A percentile compares a stretch with the other conserved stretches of the same genome.
These are phyloP conservation scores for Eucalyptus decipiens DNA, from an alignment of 345 rosid species.

Conservation along the genomic window DNA sequence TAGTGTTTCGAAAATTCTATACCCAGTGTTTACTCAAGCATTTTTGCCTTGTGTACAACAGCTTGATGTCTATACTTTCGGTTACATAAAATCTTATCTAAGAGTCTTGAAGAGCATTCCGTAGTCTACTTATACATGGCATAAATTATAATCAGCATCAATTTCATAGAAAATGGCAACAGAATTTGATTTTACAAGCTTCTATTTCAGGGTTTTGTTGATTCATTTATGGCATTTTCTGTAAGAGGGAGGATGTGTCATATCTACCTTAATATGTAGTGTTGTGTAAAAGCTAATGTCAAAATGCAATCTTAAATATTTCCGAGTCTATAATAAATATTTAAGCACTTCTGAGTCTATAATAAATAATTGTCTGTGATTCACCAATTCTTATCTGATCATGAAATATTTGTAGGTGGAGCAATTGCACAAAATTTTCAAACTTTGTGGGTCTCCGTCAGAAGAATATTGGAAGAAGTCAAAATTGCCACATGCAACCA, in stretches of 20 bases:
- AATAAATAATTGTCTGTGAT: background rate
- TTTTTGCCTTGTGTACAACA: background rate
- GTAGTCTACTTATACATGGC: background rate
- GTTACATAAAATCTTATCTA: background rate
- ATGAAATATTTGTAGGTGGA: constrained; percentile 23
- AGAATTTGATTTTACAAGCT: background rate
- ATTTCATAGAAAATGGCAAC: background rate
- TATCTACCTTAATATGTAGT: background rate
- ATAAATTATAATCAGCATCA: background rate
- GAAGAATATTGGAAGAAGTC: constrained; percentile 49
- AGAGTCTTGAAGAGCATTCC: background rate
- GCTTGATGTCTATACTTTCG: background rate
- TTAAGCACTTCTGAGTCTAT: background rate
- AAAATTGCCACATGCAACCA: constrained; percentile 30
- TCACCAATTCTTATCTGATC: background rate
- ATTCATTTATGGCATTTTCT: background rate
- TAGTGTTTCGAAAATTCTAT: background rate
- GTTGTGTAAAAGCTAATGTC: background rate
- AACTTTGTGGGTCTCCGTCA: constrained; percentile 53
- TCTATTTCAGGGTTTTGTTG: background rate
- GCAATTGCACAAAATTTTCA: constrained; percentile 51
- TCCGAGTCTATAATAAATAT: background rate
- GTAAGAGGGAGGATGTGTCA: background rate
- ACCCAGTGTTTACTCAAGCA: background rate
- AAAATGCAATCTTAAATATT: background rate